Conservation (phyloP, 805 yeast species). For the Isabelozyma gotoi region DNA sequence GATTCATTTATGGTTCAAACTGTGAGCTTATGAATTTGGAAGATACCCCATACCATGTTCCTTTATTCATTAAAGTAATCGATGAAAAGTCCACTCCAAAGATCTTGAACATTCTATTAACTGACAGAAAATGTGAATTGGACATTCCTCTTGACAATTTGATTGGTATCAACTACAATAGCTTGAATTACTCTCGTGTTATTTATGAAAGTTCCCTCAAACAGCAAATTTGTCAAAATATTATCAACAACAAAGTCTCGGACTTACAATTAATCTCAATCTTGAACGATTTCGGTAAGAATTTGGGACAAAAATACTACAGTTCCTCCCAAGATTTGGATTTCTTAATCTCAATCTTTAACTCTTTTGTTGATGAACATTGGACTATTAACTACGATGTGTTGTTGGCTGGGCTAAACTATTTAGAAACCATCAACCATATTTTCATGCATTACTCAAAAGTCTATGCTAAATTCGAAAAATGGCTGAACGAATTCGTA, state of each 20-base stretch:
- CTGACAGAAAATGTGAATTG: conserved; percentile 38
- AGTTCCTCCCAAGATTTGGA: conserved; percentile 21
- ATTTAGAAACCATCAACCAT: conserved; percentile 31
- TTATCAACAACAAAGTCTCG: conserved; percentile 15
- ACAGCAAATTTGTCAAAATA: conserved; percentile 18
- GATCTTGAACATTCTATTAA: conserved; percentile 38
- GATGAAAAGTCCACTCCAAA: conserved; percentile 26
- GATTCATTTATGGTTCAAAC: conserved; percentile 24
- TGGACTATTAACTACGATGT: conserved; percentile 29
- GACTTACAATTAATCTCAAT: conserved; percentile 34
- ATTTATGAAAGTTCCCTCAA: conserved; percentile 38
- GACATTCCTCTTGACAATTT: conserved; percentile 31
- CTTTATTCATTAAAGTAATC: conserved; percentile 44
- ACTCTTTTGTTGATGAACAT: conserved; percentile 18
- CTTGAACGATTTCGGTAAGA: conserved; percentile 38
- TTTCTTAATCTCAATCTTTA: conserved; percentile 31
- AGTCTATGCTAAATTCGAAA: conserved; percentile 16
- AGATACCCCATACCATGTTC: conserved; percentile 60
- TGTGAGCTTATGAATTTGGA: conserved; percentile 37
- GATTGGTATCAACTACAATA: conserved; percentile 43
- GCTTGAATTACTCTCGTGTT: conserved; percentile 48
- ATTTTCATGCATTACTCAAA: conserved; percentile 29
- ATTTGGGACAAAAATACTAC: conserved; percentile 26
- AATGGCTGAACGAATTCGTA: conserved; percentile 19
- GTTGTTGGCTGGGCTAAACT: conserved; percentile 33